Evolutionary conservation across 176 grass and related monocot genomes (phyloP), one percentile per base, ranked within the genome.

Genomic region (Oryza rufipogon): DNA sequence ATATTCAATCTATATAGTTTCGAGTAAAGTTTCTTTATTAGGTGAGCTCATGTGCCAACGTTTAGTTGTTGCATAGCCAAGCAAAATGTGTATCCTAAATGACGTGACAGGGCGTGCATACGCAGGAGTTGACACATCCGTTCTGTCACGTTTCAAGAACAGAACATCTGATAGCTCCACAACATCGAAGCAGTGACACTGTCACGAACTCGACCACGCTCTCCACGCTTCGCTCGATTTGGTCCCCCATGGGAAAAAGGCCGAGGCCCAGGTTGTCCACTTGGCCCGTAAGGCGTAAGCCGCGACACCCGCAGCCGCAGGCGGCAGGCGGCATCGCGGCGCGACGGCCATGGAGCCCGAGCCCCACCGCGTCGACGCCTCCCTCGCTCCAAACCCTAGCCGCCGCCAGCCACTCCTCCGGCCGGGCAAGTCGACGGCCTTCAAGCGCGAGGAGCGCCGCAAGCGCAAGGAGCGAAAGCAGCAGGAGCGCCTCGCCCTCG

Each of bases 381-480:
- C 49, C 60, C 33, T 34, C 41, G 26, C 49, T 65, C 66, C 86
- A 66, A 86, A 67, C 70, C 89, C 83, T 67, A 88, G 73, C 81
- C 64, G 67, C 73, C 77, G 15, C 78, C 42, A 74, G 32, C 28
- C 73, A 61, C 51, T 84, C 75, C 81, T 90, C 75, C 81, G 87
- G 20, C 34, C 88, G 56, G 80, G 68, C 70, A 95, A 88, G 75
- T 92, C 92, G 23, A 86, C 68, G 47, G 92, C 87, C 28, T 95
- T 95, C 92, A 95, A 92, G 87, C 84, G 92, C 16, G 92, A 94
- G 64, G 92, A 94, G 81, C 87, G 92, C 78, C 90, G 89, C 68
- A 90, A 70, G 84, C 92, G 85, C 83, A 92, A 89, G 81, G 87
- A 90, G 45, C 85, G 90, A 73, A 94, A 94, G 78, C 65, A 79